These are phyloP conservation scores for Colletotrichum tofieldiae DNA, from an alignment of 2,329 filamentous ascomycete genomes.

Conservation along the genomic window DNA sequence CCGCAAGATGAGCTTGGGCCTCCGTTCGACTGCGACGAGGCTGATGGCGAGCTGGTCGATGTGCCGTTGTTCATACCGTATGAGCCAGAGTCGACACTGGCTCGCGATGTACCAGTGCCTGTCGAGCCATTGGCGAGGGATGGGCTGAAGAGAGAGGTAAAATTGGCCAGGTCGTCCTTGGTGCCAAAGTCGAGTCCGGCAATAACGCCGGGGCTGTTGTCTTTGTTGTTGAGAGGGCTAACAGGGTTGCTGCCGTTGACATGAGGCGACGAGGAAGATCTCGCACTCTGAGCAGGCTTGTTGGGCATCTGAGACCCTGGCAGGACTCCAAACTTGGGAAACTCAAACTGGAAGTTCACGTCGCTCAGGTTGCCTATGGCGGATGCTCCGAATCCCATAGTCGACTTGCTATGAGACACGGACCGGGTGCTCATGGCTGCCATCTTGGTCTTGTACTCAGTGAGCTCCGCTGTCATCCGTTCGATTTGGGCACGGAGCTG, in stretches of 20 bases:
- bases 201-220: slow-evolving; percentile 52
- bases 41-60: slow-evolving; percentile 76
- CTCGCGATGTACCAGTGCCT: slow-evolving; percentile 61
- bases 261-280: slow-evolving; percentile 38
- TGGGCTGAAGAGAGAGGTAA: slow-evolving; percentile 74
- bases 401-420: slow-evolving; percentile 48
- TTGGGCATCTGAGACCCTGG: slow-evolving; percentile 60
- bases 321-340: slow-evolving; percentile 91
- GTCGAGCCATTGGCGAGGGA: slow-evolving; percentile 58
- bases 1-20: slow-evolving; percentile 78
- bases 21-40: slow-evolving; percentile 73
- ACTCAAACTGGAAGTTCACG: slow-evolving; percentile 94
- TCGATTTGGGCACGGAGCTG: slow-evolving; percentile 90
- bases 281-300: slow-evolving; percentile 43
- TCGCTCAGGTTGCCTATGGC: slow-evolving; percentile 75
- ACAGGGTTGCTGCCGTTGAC: slow-evolving; percentile 49
- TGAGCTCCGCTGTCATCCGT: slow-evolving; percentile 86
- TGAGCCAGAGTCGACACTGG: slow-evolving; percentile 66
- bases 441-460: slow-evolving; percentile 91
- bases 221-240: slow-evolving; percentile 55
- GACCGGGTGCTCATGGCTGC: slow-evolving; percentile 66
- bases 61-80: slow-evolving; percentile 64
- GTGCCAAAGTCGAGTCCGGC: slow-evolving; percentile 47
- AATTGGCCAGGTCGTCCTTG: slow-evolving; percentile 69
- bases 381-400: slow-evolving; percentile 64